Base-by-base conservation (phyloP, 2,329 filamentous ascomycete species). In the Trichoderma sp. region DNA sequence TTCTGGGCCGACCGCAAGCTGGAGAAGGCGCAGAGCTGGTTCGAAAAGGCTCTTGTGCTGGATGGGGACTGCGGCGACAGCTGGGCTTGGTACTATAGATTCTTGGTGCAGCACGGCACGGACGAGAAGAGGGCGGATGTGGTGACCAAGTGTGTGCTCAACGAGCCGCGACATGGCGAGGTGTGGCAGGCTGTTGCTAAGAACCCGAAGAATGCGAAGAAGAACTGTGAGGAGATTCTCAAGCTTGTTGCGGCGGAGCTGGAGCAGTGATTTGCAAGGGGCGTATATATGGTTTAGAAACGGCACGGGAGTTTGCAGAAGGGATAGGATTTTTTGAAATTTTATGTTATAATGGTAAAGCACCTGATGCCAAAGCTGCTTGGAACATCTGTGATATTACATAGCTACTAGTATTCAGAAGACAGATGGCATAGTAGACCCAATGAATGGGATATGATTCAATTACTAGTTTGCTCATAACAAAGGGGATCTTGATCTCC, bases 11-110 rank as follows among this genome's bases (percentile, higher is more conserved):
- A 99, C 85, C 90, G 97, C 74, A 93, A 93, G 82, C 88, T 99
- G 29, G 97, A 98, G 79, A 98, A 98, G 84, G 96, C 97, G 3
- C 93, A 95, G 84, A 95, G 91, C 78, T 99, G 97, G 97, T 99
- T 99, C 83, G 95, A 98, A 85, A 98, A 97, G 85, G 97, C 97
- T 0, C 92, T 98, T 74, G 88, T 98, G 72, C 87, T 97, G 14
- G 95, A 99, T 81, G 91, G 93, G 45, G 95, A 98, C 83, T 86
- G 91, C 68, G 97, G 97, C 68, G 97, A 99, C 86, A 94, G 92
- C 12, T 99, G 97, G 97, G 96, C 95, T 24, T 99, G 96, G 96
- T 99, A 98, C 84, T 97, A 95, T 84, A 95, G 96, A 84, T 99
- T 98, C 83, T 82, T 98, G 78, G 83, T 92, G 79, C 94, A 98